A percentile compares a stretch with the other conserved stretches of the same genome.
phyloP scores from a whole-genome alignment of 768 basidiomycete species.

The Tremella yokohamensis region DNA sequence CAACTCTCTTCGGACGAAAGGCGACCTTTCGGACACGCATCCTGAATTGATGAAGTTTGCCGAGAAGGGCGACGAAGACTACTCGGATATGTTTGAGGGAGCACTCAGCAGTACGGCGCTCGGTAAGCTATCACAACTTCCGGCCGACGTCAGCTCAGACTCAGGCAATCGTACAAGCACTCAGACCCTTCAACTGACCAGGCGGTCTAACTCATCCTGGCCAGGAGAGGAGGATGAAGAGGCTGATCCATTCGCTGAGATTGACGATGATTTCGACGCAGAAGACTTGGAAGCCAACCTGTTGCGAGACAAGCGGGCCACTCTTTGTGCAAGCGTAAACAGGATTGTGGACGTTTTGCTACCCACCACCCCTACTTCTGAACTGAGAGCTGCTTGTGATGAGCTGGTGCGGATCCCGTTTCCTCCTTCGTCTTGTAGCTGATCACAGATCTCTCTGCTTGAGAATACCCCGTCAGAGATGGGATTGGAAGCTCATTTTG shows the following conservation, averaged over 20 bases:
- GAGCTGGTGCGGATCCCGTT: conserved; percentile 68
- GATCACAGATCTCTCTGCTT: conserved; percentile 65
- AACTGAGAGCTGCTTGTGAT: conserved; percentile 77
- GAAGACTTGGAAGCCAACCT: conserved; percentile 90
- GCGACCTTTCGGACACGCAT: conserved; percentile 15
- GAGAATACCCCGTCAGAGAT: conserved; percentile 61
- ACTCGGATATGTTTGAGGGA: conserved; percentile 80
- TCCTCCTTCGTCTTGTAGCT: background rate
- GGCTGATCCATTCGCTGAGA: conserved; percentile 94
- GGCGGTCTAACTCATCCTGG: conserved; percentile 87
- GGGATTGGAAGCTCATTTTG: conserved; percentile 82
- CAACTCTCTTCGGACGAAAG: conserved; percentile 31
- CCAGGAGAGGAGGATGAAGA: conserved; percentile 82
- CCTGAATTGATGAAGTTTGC: conserved; percentile 78
- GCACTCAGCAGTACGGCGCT: conserved; percentile 54
- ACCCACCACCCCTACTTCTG: conserved; percentile 68
- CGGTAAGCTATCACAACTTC: conserved; percentile 5
- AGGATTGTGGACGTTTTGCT: conserved; percentile 82
- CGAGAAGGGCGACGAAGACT: conserved; percentile 86
- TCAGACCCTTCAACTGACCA: conserved; percentile 76
- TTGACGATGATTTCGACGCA: conserved; percentile 74
- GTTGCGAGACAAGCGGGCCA: conserved; percentile 86
- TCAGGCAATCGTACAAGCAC: conserved; percentile 16
- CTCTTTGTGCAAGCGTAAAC: conserved; percentile 73
- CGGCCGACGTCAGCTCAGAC: background rate